Evolutionary conservation across 805 yeast species (phyloP).

Genomic region (Candida tallmaniae): DNA sequence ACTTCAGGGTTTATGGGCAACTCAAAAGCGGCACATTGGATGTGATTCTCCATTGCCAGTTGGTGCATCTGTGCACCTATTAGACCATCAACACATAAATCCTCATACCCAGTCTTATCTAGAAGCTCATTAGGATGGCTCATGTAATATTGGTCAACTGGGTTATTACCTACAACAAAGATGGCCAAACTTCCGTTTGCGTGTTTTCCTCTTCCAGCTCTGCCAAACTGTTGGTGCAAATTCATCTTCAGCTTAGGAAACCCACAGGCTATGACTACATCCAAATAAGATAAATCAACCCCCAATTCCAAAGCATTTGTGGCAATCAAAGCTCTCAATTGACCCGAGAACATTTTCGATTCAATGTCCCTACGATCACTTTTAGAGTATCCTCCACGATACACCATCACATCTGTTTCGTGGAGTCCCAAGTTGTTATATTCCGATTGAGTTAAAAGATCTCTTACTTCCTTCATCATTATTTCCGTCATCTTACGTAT

Average conservation of each 20-base stretch:
- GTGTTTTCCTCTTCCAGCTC: slow-evolving; percentile 83
- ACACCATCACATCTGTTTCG: slow-evolving; percentile 73
- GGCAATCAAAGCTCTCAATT: slow-evolving; percentile 80
- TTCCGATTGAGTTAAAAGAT: slow-evolving; percentile 40
- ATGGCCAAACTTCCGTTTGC: slow-evolving; percentile 77
- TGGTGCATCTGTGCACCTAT: slow-evolving; percentile 29
- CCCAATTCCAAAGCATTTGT: slow-evolving; percentile 96
- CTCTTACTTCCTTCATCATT: slow-evolving; percentile 76
- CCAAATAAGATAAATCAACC: slow-evolving; percentile 88
- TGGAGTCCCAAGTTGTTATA: slow-evolving; percentile 33
- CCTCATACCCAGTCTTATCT: slow-evolving; percentile 35
- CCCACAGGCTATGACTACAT: slow-evolving; percentile 88
- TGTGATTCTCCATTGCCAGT: slow-evolving; percentile 67
- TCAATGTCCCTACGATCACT: slow-evolving; percentile 85
- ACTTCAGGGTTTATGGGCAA: slow-evolving; percentile 52
- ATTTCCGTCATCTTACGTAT: slow-evolving; percentile 84
- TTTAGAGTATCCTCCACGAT: slow-evolving; percentile 92
- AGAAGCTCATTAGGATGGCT: slow-evolving; percentile 59
- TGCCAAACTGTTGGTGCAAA: slow-evolving; percentile 92
- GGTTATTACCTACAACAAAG: slow-evolving; percentile 76
- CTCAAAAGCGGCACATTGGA: slow-evolving; percentile 94
- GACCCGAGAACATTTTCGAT: slow-evolving; percentile 83
- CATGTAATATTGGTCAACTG: slow-evolving; percentile 83
- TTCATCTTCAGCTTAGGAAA: slow-evolving; percentile 86
- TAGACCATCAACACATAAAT: slow-evolving; percentile 35